phyloP scores from a whole-genome alignment of 768 basidiomycete species.

The Lenzites betulinus region DNA sequence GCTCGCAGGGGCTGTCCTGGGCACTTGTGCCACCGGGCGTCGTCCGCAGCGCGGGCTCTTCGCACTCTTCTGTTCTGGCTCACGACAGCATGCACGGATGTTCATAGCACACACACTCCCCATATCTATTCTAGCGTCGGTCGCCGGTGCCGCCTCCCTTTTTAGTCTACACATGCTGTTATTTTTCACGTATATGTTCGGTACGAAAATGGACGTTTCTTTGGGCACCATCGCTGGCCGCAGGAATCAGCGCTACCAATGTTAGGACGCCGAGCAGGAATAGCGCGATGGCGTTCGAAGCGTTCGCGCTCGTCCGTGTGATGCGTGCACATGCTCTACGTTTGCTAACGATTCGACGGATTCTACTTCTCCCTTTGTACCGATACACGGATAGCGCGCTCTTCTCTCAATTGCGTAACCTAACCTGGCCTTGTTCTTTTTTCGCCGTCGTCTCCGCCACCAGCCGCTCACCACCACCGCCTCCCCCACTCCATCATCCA shows the following conservation, averaged over 20 bases:
- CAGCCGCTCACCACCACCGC: no score
- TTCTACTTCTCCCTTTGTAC: constrained; percentile 1
- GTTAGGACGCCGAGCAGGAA: background rate
- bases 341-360: background rate
- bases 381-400: constrained; percentile 11
- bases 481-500: no score
- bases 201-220: constrained; percentile 16
- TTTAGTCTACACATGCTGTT: constrained; percentile 9
- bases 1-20: background rate
- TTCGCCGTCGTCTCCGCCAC: background rate
- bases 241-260: no score
- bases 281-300: background rate
- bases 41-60: constrained; percentile 8
- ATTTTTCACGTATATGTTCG: background rate
- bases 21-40: background rate
- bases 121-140: constrained; percentile 7
- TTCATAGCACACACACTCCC: background rate
- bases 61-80: no score
- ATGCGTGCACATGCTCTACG: background rate
- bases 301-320: background rate
- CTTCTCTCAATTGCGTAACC: background rate
- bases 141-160: background rate
- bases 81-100: constrained; percentile 13
- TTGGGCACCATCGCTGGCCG: constrained; percentile 9
- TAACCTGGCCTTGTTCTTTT: background rate